phyloP scores from a whole-genome alignment of 805 yeast species.

The Spathaspora passalidarum region DNA sequence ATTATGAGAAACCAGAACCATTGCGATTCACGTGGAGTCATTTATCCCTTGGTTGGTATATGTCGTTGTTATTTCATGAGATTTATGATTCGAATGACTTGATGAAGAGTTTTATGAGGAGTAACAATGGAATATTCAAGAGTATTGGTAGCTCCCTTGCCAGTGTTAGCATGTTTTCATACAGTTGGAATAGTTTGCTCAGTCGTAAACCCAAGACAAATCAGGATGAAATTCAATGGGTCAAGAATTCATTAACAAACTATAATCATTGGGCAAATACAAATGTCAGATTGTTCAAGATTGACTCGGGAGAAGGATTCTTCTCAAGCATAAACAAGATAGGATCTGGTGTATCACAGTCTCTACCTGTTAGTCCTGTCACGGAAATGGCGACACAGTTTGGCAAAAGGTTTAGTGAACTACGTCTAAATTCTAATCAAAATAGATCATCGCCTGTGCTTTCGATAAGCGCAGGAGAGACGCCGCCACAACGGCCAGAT shows the following conservation, averaged over 20 bases:
- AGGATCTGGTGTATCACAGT: slow-evolving; percentile 3
- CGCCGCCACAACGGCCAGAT: background rate
- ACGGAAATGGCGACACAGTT: slow-evolving; percentile 45
- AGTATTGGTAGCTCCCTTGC: slow-evolving; percentile 39
- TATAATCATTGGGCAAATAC: slow-evolving; percentile 55
- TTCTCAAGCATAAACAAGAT: slow-evolving; percentile 15
- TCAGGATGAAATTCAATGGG: slow-evolving; percentile 16
- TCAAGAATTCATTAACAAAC: slow-evolving; percentile 27
- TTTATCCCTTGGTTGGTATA: slow-evolving; percentile 73
- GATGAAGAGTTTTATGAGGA: slow-evolving; percentile 19
- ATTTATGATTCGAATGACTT: slow-evolving; percentile 36
- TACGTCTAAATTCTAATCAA: slow-evolving; percentile 27
- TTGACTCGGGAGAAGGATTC: slow-evolving; percentile 26
- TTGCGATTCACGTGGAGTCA: slow-evolving; percentile 62
- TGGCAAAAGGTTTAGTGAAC: slow-evolving; percentile 46
- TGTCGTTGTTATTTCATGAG: slow-evolving; percentile 59
- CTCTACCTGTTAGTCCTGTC: slow-evolving; percentile 29
- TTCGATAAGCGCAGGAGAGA: background rate
- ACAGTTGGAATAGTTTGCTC: slow-evolving; percentile 36
- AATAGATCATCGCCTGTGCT: background rate
- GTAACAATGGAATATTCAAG: slow-evolving; percentile 33
- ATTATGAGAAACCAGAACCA: slow-evolving; percentile 24
- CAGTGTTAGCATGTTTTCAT: slow-evolving; percentile 36
- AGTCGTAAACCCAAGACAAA: slow-evolving; percentile 8
- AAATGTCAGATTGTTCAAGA: slow-evolving; percentile 46